phyloP scores from a whole-genome alignment of 805 yeast species.

The Candida arabinofermentans region DNA sequence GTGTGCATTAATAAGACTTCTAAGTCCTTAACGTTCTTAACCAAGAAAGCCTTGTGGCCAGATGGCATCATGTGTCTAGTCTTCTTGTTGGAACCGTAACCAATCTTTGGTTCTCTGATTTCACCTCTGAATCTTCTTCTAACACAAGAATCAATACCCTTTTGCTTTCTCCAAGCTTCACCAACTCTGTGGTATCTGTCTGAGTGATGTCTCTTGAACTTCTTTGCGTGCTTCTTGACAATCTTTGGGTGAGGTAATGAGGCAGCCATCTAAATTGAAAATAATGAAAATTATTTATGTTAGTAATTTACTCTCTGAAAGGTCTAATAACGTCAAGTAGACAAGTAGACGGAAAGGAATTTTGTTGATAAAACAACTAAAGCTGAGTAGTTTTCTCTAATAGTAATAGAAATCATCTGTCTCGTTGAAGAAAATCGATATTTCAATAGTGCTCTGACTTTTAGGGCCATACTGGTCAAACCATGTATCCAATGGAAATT shows the following conservation, averaged over 20 bases:
- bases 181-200: slow-evolving; percentile 98
- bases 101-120: slow-evolving; percentile 98
- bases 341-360: too few species aligned
- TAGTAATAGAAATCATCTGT: too few species aligned
- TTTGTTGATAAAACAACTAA: too few species aligned
- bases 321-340: too few species aligned
- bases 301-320: slow-evolving; percentile 1
- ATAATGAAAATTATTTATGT: not conserved
- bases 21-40: slow-evolving; percentile 88
- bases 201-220: slow-evolving; percentile 99
- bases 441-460: too few species aligned
- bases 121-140: slow-evolving; percentile 99
- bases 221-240: slow-evolving; percentile 98
- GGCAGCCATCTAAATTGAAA: slow-evolving; percentile 74
- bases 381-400: too few species aligned
- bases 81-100: slow-evolving; percentile 99
- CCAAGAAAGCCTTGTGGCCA: slow-evolving; percentile 97
- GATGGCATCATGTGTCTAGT: slow-evolving; percentile 94
- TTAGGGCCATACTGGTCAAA: too few species aligned
- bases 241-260: slow-evolving; percentile 98
- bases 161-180: slow-evolving; percentile 99
- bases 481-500: too few species aligned
- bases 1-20: slow-evolving; percentile 96
- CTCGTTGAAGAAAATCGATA: too few species aligned
- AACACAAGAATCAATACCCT: slow-evolving; percentile 99